These are phyloP conservation scores for Quercus variabilis DNA, from an alignment of 306 rosid species.

Conservation along the genomic window DNA sequence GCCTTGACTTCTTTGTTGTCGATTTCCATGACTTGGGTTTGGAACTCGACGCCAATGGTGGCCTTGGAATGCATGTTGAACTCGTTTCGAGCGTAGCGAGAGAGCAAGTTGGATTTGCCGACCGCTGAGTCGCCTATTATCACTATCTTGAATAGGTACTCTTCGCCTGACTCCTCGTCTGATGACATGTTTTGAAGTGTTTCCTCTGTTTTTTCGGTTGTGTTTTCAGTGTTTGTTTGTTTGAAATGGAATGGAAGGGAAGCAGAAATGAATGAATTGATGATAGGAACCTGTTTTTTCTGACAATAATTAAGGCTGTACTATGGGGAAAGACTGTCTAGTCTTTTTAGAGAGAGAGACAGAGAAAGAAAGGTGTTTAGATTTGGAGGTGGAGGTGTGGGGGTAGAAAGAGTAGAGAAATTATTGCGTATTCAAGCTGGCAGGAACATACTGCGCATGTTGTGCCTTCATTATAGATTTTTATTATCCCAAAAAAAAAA, in stretches of 20 bases:
- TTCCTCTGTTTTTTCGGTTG: background rate
- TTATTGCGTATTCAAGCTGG: slow-evolving; percentile 30
- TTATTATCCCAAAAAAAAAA: background rate
- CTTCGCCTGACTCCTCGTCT: slow-evolving; percentile 83
- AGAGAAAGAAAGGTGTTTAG: background rate
- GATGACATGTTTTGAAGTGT: slow-evolving; percentile 46
- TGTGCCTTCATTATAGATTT: slow-evolving; percentile 13
- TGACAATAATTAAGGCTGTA: too few relatives aligned
- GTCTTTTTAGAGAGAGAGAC: background rate
- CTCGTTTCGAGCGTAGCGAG: slow-evolving; percentile 85
- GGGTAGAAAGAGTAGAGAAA: background rate
- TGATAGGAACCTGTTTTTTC: too few relatives aligned
- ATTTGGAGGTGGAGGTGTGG: background rate
- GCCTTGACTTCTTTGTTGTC: slow-evolving; percentile 87
- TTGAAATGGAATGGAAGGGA: background rate
- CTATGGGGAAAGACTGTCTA: too few relatives aligned
- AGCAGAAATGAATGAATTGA: background rate
- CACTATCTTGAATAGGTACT: slow-evolving; percentile 90
- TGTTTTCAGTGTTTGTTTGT: background rate
- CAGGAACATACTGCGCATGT: slow-evolving; percentile 30
- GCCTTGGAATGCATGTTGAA: slow-evolving; percentile 87
- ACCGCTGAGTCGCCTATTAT: slow-evolving; percentile 89
- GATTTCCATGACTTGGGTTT: slow-evolving; percentile 79
- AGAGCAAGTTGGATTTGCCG: slow-evolving; percentile 78
- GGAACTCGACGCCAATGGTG: slow-evolving; percentile 94